These are phyloP conservation scores for Fusarium pseudoanthophilum DNA, from an alignment of 2,329 filamentous ascomycete species.

Conservation along the genomic window DNA sequence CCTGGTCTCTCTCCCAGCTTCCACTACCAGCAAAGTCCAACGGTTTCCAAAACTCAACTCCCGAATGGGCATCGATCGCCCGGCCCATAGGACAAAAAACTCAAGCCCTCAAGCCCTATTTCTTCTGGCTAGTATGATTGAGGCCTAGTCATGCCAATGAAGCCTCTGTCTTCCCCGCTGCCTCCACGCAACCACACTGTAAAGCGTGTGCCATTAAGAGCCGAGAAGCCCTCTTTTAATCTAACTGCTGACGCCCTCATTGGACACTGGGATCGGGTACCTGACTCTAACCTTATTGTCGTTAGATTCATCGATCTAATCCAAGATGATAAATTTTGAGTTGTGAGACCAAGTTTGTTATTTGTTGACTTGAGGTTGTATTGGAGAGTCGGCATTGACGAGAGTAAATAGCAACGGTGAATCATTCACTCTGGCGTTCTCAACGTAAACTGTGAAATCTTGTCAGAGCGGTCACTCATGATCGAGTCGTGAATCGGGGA, in stretches of 20 bases:
- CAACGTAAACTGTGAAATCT: background rate
- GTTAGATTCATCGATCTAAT: conserved; percentile 32
- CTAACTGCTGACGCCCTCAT: conserved; percentile 10
- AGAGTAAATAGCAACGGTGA: conserved; percentile 24
- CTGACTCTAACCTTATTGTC: conserved; percentile 35
- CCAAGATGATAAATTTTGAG: conserved; percentile 23
- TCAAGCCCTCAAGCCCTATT: conserved; percentile 29
- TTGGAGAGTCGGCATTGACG: conserved; percentile 5
- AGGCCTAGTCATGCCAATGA: conserved; percentile 22
- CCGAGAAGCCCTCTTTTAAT: conserved; percentile 32
- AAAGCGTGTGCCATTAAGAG: conserved; percentile 4
- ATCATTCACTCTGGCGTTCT: conserved; percentile 1
- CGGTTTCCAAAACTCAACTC: conserved; percentile 32
- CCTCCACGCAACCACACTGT: conserved; percentile 11
- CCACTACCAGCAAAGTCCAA: conserved; percentile 13
- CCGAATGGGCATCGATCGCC: conserved; percentile 24
- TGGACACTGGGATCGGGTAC: conserved; percentile 32
- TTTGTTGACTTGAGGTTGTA: conserved; percentile 38
- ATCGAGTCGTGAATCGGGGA: background rate
- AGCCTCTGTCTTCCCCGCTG: conserved; percentile 33
- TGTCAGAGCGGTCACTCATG: background rate
- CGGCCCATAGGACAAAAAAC: background rate
- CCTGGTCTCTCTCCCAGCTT: conserved; percentile 2
- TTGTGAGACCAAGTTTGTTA: conserved; percentile 22
- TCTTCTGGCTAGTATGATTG: conserved; percentile 19